Percentiles rank a stretch among this genome's conserved stretches.
Conservation (phyloP, 192 early-diverging fungal genomes). For the Dissophora globulifera region DNA sequence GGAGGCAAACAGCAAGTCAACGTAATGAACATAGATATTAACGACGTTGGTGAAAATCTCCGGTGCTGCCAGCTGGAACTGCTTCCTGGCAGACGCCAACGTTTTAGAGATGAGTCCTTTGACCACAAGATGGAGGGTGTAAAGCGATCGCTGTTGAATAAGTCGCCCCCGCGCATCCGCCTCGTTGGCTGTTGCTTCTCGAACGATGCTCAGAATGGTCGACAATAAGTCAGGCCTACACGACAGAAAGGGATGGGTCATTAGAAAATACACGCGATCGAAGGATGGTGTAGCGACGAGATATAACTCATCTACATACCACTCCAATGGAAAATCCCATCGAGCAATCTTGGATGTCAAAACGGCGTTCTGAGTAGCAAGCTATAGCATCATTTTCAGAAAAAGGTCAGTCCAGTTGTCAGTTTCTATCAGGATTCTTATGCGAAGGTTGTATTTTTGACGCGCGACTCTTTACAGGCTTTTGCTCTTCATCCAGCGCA, state of each 20-base stretch:
- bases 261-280: neutral
- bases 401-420: neutral
- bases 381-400: conserved; percentile 43
- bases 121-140: conserved; percentile 78
- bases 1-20: conserved; percentile 62
- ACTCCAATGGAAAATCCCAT: conserved; percentile 87
- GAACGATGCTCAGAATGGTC: conserved; percentile 65
- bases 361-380: conserved; percentile 82
- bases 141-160: conserved; percentile 76
- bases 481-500: conserved; percentile 75
- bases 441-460: neutral
- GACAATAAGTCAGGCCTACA: conserved; percentile 70
- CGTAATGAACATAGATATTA: conserved; percentile 71
- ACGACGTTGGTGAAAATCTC: conserved; percentile 74
- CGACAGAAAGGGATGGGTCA: neutral
- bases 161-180: conserved; percentile 48
- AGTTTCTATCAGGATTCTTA: neutral
- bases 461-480: conserved; percentile 57
- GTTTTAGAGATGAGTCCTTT: conserved; percentile 80
- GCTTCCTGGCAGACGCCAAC: conserved; percentile 68
- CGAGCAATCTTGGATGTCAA: conserved; percentile 84
- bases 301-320: conserved; percentile 67
- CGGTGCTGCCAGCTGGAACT: conserved; percentile 75
- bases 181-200: conserved; percentile 55
- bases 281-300: too few species aligned